Evolutionary conservation across 495 filamentous ascomycete genomes (phyloP), one percentile per base, ranked within the genome.

Genomic region (Viridothelium virens): DNA sequence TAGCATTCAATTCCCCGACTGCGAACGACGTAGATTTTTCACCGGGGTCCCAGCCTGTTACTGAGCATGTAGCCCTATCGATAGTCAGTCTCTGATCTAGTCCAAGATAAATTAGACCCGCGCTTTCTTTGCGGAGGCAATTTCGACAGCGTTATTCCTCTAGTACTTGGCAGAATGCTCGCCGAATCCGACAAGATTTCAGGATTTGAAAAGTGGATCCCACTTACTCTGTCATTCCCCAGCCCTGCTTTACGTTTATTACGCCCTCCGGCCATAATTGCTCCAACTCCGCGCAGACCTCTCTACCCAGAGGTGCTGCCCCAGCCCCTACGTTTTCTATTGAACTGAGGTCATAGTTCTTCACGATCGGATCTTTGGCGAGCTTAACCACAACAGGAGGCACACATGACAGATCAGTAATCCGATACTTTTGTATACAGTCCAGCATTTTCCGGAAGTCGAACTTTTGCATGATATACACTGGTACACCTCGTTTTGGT

Each of bases 211-310:
- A 59, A 5, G 25, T 11, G 38, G 59, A 14, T 16, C 7, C 34
- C 12, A 82, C 77, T 70, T 73, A 84, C 81, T 92, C 89, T 0
- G 89, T 92, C 86, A 92, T 90, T 5, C 91, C 91, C 87, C 89
- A 95, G 0, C 89, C 91, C 71, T 95, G 91, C 63, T 85, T 89
- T 7, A 93, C 72, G 12, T 69, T 66, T 25, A 88, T 73, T 34
- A 78, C 75, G 33, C 82, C 81, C 11, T 77, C 75, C 3, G 81
- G 81, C 79, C 87, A 86, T 31, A 87, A 68, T 66, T 78, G 81
- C 71, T 85, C 77, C 44, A 85, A 79, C 63, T 87, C 84, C 0
- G 78, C 77, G 70, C 78, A 80, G n/a, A 87, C 75, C 72, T 90
- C 89, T n/a, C 77, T 70, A 0, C 83, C 82, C 5, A 71, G 66